Base-by-base conservation (phyloP, 371 early-diverging fungal genomes). In the Rhizomucor pusillus region DNA sequence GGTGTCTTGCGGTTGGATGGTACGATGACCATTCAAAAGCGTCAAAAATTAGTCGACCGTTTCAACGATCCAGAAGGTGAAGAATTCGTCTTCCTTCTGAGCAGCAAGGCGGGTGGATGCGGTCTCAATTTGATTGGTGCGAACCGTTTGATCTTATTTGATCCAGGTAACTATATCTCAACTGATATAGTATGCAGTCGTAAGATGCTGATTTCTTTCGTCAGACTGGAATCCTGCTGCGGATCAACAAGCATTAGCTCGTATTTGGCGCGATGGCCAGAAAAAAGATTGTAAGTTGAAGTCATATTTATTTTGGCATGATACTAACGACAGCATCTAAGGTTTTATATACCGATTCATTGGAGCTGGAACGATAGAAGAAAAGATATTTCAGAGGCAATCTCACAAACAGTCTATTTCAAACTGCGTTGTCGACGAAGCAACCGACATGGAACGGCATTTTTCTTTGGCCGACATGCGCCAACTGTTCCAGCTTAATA, bases 241-340 rank as follows among this genome's bases (percentile, higher is more conserved):
- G 1, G 87, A 90, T 67, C 79, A 82, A 55, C 88, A 94, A 71
- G 95, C 96, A 1, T 77, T 96, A 14, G 98, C 96, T 0, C 89
- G 98, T 52, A 93, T 97, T 10, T 98, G 96, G 98, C 82, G 97
- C 56, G 98, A 99, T 73, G 99, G 99, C 0, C 99, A 99, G 71
- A 89, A 90, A 65, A 97, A 95, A 66, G 81, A 86, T 49, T 86
- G 86, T 78, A 64, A 56, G 78, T 65, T 7, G 23, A 11, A 29
- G 34, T 40, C 14, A 35, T 25, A 6, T 47, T 47, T 1, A 1
- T 3, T 20, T 25, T n/a, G 12, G 6, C 18, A 34, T 18, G 35
- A 9, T 34, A 10, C 20, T 39, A 13, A 44, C 9, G 11, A 20
- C 45, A 44, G 18, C 39, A 44, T 29, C 53, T 43, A 20, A 51